These are phyloP conservation scores for Arabidopsis hybrid DNA, from an alignment of 441 rosid species.

Conservation along the genomic window DNA sequence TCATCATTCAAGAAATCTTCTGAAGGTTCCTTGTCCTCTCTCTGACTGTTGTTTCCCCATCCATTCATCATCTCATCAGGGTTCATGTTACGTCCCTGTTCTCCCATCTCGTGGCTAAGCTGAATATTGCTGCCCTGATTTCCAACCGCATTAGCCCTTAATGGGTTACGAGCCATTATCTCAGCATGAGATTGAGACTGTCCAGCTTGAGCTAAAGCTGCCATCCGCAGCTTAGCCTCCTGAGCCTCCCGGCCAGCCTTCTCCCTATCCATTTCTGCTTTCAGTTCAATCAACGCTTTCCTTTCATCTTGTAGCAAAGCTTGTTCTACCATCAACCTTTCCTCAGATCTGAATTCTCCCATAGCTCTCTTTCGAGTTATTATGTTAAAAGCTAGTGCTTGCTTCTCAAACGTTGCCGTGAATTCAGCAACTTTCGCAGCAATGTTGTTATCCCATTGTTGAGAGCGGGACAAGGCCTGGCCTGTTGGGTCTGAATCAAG, in stretches of 20 bases:
- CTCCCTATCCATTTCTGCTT: constrained; percentile 87
- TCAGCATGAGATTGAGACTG: constrained; percentile 82
- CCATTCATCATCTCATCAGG: constrained; percentile 96
- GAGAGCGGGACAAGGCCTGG: constrained; percentile 89
- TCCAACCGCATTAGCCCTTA: constrained; percentile 76
- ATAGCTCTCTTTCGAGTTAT: constrained; percentile 73
- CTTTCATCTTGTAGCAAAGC: constrained; percentile 90
- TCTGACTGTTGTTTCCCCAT: constrained; percentile 75
- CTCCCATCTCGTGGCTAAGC: constrained; percentile 74
- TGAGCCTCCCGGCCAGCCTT: constrained; percentile 88
- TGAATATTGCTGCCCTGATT: constrained; percentile 61
- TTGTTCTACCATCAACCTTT: constrained; percentile 91
- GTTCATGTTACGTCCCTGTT: constrained; percentile 67
- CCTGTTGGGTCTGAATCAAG: constrained; percentile 98
- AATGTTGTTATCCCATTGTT: constrained; percentile 93
- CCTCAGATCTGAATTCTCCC: constrained; percentile 96
- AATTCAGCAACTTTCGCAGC: constrained; percentile 97
- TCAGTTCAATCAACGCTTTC: constrained; percentile 68
- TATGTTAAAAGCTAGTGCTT: constrained; percentile 89
- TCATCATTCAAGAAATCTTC: constrained; percentile 97
- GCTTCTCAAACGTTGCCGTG: constrained; percentile 94
- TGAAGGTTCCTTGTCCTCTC: constrained; percentile 93
- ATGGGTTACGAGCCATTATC: constrained; percentile 79
- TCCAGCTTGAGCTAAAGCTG: constrained; percentile 87
- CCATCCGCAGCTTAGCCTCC: constrained; percentile 74